Evolutionary conservation across 148 eudicot species (phyloP), one percentile per base, ranked within the genome.

Genomic region (Polygonum maritimum): DNA sequence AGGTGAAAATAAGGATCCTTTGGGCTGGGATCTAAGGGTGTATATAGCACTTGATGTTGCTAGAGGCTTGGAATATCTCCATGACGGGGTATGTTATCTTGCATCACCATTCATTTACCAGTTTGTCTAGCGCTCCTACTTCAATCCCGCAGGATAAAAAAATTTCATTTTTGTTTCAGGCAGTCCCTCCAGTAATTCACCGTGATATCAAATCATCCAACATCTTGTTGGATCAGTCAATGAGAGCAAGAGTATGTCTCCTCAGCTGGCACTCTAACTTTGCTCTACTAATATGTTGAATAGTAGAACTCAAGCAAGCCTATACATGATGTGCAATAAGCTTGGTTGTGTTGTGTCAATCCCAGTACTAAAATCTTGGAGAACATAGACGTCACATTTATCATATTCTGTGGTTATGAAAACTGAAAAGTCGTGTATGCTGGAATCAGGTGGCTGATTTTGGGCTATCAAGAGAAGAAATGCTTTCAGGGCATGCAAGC

Each of bases 201-300:
- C 92, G 96, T 52, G 99, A 95, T 82, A 89, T 95, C 78, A 95
- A 95, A 83, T 90, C 97, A 49, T 86, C 99, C 92, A 95, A 95
- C 79, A 92, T 95, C 70, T 85, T 95, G 87, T 87, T 95, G 97
- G 99, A 95, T 82, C 89, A 95, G 75, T 88, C 92, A 60, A 95
- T 95, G 99, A 89, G 88, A 85, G 98, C 96, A 65, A 86, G 99
- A 87, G 97, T 94, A 88, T 16, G 90, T 82, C 48, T 80, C 21
- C 51, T 45, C 19, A 13, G 54, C 49, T 72, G 49, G 54, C 9
- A n/a, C n/a, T 41, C 45, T 19, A 60, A 60, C 11, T 16, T 26
- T 60, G 38, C 5, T 31, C 14, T 60, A 26, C 15, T 26, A 60
- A 14, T 51, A 51, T 51, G 69, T 26, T 60, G 36, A 26, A 60